Evolutionary conservation across 345 rosid species (phyloP).

Genomic region (Eutrema japonicum): DNA sequence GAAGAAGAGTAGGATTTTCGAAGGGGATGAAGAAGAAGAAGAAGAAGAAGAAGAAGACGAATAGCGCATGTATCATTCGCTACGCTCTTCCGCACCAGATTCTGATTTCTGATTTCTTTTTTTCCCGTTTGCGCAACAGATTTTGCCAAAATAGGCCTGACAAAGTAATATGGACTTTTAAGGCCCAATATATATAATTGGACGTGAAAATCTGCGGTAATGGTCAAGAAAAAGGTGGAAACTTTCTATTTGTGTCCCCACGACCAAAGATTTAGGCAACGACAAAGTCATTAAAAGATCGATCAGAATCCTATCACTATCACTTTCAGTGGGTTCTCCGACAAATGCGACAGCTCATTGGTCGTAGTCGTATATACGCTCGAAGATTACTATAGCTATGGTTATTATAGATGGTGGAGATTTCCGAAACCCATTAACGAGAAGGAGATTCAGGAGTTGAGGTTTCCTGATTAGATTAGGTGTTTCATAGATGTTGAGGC

Average conservation of each 20-base stretch:
- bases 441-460: not conserved
- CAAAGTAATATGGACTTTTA: not conserved
- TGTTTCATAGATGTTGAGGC: not conserved
- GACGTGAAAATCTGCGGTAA: conserved; percentile 6
- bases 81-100: conserved; percentile 35
- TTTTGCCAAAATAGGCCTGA: not conserved
- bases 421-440: not conserved
- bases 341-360: conserved; percentile 21
- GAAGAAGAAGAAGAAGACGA: conserved; percentile 8
- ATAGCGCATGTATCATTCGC: conserved; percentile 41
- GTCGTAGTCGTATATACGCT: conserved; percentile 1
- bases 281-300: conserved; percentile 26
- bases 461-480: not conserved
- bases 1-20: conserved; percentile 31
- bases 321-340: conserved; percentile 20
- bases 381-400: conserved; percentile 6
- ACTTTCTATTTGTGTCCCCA: conserved; percentile 32
- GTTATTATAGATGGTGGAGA: not conserved
- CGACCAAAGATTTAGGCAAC: conserved; percentile 6
- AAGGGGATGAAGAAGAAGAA: not conserved
- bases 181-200: not conserved
- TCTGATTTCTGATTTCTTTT: not conserved
- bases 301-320: conserved; percentile 21
- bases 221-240: conserved; percentile 18
- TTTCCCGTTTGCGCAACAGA: conserved; percentile 5